Evolutionary conservation across 805 yeast species (phyloP).

Genomic region (Sporopachydermia lactativora): DNA sequence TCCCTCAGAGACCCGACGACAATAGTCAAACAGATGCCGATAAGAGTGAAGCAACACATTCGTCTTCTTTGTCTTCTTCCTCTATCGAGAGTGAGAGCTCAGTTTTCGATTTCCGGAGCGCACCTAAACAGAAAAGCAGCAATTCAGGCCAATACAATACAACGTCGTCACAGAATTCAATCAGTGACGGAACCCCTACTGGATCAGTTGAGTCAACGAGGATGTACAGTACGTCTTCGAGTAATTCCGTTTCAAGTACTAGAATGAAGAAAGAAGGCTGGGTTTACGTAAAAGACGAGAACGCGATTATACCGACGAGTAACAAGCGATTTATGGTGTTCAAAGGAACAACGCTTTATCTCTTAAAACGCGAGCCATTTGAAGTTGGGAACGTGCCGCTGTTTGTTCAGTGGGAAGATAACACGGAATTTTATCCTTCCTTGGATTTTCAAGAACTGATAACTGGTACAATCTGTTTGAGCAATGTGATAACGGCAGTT

Average conservation of each 20-base stretch:
- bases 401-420: neutral
- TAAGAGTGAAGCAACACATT: too few species aligned
- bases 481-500: neutral
- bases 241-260: neutral
- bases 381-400: neutral
- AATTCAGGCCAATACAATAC: too few species aligned
- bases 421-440: neutral
- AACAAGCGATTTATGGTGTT: neutral
- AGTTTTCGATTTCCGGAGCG: neutral
- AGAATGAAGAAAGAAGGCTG: constrained; percentile 1
- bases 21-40: too few species aligned
- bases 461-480: neutral
- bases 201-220: too few species aligned
- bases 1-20: too few species aligned
- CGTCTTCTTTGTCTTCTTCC: neutral
- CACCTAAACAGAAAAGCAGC: neutral
- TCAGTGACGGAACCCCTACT: too few species aligned
- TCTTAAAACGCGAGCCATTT: neutral
- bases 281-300: constrained; percentile 1
- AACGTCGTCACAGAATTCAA: too few species aligned
- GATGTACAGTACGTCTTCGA: too few species aligned
- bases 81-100: neutral
- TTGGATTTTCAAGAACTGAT: neutral
- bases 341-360: neutral
- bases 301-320: neutral